Evolutionary conservation across 2,329 filamentous ascomycete genomes (phyloP).

Genomic region (Hypomyces rosellus): DNA sequence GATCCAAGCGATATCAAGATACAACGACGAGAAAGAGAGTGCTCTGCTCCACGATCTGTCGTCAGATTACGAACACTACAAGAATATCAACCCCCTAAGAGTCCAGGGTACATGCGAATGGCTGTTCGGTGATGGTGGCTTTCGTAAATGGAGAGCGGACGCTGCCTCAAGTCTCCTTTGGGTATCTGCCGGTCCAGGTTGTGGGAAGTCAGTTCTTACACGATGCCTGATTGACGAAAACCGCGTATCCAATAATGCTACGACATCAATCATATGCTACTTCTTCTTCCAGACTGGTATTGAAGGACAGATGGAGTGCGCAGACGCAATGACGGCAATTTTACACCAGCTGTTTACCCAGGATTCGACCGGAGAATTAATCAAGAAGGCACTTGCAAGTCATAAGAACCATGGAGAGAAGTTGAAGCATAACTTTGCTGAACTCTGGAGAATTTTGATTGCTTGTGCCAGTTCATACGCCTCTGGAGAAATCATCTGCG

Average conservation of each 20-base stretch:
- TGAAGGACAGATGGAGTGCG: constrained; percentile 14
- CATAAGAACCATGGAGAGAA: constrained; percentile 1
- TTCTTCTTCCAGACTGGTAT: constrained; percentile 31
- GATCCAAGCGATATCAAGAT: not conserved
- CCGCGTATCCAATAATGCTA: constrained; percentile 14
- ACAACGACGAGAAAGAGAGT: not conserved
- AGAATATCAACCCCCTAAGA: constrained; percentile 21
- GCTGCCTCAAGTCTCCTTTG: constrained; percentile 20
- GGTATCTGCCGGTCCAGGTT: constrained; percentile 27
- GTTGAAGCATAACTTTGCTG: constrained; percentile 1
- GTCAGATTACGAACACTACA: constrained; percentile 21
- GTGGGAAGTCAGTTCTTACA: constrained; percentile 25
- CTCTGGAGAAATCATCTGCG: constrained; percentile 20
- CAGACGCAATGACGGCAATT: constrained; percentile 18
- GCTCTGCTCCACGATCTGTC: constrained; percentile 16
- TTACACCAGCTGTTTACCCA: constrained; percentile 23
- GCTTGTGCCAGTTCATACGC: constrained; percentile 2
- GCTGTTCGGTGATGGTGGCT: constrained; percentile 23
- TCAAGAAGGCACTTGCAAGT: not conserved
- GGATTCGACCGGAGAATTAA: constrained; percentile 10
- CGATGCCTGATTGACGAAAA: constrained; percentile 23
- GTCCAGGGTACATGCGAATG: constrained; percentile 28
- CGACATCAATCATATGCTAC: constrained; percentile 22
- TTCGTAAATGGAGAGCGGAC: constrained; percentile 21
- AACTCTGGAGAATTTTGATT: constrained; percentile 11